Conservation (phyloP, 495 filamentous ascomycete genomes). For the Aspergillus asperescens region DNA sequence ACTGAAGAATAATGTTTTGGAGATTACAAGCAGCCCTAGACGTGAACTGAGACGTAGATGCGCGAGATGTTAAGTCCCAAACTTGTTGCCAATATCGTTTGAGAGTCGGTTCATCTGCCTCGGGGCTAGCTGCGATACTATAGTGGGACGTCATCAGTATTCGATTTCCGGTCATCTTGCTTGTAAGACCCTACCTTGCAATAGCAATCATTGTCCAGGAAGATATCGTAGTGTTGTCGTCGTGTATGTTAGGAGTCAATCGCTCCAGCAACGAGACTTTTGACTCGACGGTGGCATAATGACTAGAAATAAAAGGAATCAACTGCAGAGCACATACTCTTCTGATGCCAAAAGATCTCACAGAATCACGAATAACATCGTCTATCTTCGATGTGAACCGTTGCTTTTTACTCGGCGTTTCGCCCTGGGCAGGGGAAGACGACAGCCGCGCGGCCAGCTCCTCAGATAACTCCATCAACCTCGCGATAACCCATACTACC, state of each 20-base stretch:
- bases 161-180: conserved; percentile 1
- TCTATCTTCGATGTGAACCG: conserved; percentile 53
- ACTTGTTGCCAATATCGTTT: conserved; percentile 58
- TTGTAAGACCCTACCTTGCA: conserved; percentile 42
- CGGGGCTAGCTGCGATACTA: conserved; percentile 30
- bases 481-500: conserved; percentile 38
- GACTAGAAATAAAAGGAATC: conserved; percentile 63
- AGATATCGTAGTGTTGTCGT: conserved; percentile 49
- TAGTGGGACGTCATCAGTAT: background rate
- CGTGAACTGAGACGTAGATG: conserved; percentile 60
- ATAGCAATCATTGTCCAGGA: conserved; percentile 66
- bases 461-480: conserved; percentile 30
- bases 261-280: conserved; percentile 43
- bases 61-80: conserved; percentile 69
- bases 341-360: conserved; percentile 46
- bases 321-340: conserved; percentile 70
- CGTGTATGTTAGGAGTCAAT: conserved; percentile 47
- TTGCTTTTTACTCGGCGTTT: conserved; percentile 51
- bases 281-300: conserved; percentile 32
- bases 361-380: conserved; percentile 58
- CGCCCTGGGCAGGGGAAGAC: conserved; percentile 14
- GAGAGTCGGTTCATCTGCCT: conserved; percentile 28
- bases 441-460: conserved; percentile 14
- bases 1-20: conserved; percentile 59
- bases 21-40: conserved; percentile 80